Evolutionary conservation across 2,329 filamentous ascomycete species (phyloP).

Genomic region (Penicillium fuscoglaucum): DNA sequence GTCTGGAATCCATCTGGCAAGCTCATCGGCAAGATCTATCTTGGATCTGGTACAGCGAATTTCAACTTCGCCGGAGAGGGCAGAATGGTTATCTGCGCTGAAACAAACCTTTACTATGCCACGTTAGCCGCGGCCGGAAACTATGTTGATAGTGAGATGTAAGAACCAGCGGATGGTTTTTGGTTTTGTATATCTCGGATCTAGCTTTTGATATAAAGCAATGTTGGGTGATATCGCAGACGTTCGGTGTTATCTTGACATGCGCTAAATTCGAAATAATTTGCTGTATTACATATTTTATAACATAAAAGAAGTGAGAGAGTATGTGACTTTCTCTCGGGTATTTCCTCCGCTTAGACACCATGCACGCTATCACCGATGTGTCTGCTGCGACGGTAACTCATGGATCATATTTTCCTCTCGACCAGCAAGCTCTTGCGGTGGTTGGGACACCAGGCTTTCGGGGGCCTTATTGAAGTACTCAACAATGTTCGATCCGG

Average conservation of each 20-base stretch:
- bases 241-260: neutral
- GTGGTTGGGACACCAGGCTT: neutral
- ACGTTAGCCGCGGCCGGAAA: slow-evolving; percentile 20
- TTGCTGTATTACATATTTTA: neutral
- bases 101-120: slow-evolving; percentile 22
- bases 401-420: neutral
- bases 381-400: neutral
- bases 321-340: neutral
- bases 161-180: neutral
- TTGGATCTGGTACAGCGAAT: slow-evolving; percentile 41
- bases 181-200: neutral
- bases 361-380: neutral
- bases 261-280: neutral
- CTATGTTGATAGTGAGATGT: slow-evolving; percentile 21
- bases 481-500: neutral
- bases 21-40: slow-evolving; percentile 57
- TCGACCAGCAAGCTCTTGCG: neutral
- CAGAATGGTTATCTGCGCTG: slow-evolving; percentile 22
- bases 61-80: slow-evolving; percentile 49
- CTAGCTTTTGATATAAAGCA: neutral
- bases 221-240: neutral
- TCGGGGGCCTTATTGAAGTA: neutral
- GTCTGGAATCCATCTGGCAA: slow-evolving; percentile 53
- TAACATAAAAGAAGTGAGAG: neutral
- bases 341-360: neutral